These are phyloP conservation scores for Tuber magnatum DNA, from an alignment of 495 filamentous ascomycete genomes.

Conservation along the genomic window DNA sequence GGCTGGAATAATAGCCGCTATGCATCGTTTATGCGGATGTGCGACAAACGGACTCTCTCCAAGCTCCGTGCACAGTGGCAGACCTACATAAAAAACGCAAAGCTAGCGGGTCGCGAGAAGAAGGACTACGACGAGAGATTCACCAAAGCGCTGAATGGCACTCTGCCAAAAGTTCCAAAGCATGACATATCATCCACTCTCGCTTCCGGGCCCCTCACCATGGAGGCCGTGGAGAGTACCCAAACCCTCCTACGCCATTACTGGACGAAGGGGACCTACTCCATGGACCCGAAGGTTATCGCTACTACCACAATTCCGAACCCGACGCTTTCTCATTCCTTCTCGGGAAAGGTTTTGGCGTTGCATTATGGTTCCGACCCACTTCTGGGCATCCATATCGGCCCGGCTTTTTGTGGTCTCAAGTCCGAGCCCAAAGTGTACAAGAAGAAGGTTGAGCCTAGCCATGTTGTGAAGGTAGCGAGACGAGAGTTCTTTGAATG, in stretches of 20 bases:
- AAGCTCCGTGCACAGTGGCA: constrained; percentile 31
- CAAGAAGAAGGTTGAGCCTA: constrained; percentile 7
- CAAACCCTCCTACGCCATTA: constrained; percentile 15
- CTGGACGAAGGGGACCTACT: constrained; percentile 31
- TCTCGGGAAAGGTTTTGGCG: constrained; percentile 20
- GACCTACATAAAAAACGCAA: constrained; percentile 21
- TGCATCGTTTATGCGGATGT: constrained; percentile 37
- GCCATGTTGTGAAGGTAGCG: constrained; percentile 16
- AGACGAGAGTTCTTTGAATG: constrained; percentile 41
- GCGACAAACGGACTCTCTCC: constrained; percentile 35
- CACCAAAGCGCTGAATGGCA: constrained; percentile 11
- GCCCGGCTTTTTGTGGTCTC: constrained; percentile 17
- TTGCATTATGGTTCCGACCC: constrained; percentile 48
- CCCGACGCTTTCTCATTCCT: constrained; percentile 41
- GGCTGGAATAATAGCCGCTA: constrained; percentile 39
- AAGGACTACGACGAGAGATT: constrained; percentile 21
- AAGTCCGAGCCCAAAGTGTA: constrained; percentile 8
- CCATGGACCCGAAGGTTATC: constrained; percentile 16
- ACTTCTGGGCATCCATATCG: constrained; percentile 45
- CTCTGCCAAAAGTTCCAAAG: background rate
- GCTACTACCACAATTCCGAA: constrained; percentile 38
- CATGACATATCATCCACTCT: constrained; percentile 10
- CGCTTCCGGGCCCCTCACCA: constrained; percentile 31
- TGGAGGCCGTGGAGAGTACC: constrained; percentile 2
- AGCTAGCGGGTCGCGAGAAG: constrained; percentile 15